Evolutionary conservation across 768 basidiomycete species (phyloP).

Genomic region (Trametes gibbosa): DNA sequence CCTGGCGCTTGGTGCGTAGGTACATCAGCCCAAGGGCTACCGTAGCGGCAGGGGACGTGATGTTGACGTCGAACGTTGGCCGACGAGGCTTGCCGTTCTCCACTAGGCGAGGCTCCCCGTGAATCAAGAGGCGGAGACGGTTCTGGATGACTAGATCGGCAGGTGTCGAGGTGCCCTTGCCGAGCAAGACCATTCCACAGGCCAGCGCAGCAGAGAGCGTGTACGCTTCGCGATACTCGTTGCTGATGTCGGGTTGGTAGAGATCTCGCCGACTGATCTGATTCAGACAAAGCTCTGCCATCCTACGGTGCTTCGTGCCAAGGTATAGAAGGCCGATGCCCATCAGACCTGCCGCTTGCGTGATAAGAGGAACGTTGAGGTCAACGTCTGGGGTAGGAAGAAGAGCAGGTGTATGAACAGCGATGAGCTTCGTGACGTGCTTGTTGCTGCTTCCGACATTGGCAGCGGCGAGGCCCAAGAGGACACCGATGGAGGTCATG

Average conservation of each 20-base stretch:
- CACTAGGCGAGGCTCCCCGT: conserved; percentile 58
- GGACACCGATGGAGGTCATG: conserved; percentile 87
- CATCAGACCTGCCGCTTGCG: conserved; percentile 84
- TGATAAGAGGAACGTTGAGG: conserved; percentile 85
- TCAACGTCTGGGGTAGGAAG: conserved; percentile 85
- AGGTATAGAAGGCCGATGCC: conserved; percentile 90
- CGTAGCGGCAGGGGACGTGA: conserved; percentile 90
- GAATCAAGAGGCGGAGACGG: conserved; percentile 70
- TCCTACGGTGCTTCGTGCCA: conserved; percentile 81
- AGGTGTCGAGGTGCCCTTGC: conserved; percentile 73
- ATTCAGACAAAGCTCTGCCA: conserved; percentile 88
- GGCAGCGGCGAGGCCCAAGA: conserved; percentile 91
- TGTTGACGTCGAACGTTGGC: conserved; percentile 73
- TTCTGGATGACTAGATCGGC: conserved; percentile 71
- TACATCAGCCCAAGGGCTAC: conserved; percentile 93
- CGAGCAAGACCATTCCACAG: conserved; percentile 97
- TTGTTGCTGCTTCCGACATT: conserved; percentile 82
- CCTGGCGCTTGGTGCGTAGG: conserved; percentile 75
- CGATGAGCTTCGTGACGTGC: conserved; percentile 87
- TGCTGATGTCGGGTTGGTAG: conserved; percentile 77
- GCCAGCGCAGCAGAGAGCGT: conserved; percentile 84
- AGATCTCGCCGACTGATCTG: conserved; percentile 81
- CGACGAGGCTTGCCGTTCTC: conserved; percentile 36
- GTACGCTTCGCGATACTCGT: conserved; percentile 90
- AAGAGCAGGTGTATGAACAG: conserved; percentile 90